Evolutionary conservation across 2,329 filamentous ascomycete species (phyloP).

Genomic region (Coleophoma cylindrospora): DNA sequence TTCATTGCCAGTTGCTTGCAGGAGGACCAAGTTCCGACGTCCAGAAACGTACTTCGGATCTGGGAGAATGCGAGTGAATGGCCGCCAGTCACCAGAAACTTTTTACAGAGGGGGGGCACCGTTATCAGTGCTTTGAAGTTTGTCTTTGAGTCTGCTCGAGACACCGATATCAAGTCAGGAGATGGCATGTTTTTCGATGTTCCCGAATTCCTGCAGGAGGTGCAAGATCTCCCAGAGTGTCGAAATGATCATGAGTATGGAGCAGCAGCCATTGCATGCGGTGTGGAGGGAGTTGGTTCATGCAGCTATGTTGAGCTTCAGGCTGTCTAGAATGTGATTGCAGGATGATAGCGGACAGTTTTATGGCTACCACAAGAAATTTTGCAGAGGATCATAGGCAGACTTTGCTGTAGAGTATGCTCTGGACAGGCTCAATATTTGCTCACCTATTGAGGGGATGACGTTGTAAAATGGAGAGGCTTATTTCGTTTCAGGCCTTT

Average conservation of each 20-base stretch:
- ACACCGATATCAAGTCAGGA: constrained; percentile 23
- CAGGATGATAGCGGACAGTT: too few relatives aligned
- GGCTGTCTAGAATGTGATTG: too few relatives aligned
- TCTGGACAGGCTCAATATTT: too few relatives aligned
- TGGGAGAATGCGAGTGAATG: constrained; percentile 8
- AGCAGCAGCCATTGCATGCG: constrained; percentile 24
- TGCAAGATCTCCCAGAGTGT: constrained; percentile 22
- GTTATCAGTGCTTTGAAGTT: constrained; percentile 21
- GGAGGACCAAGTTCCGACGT: constrained; percentile 4
- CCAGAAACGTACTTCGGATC: constrained; percentile 3
- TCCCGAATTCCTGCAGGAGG: constrained; percentile 9
- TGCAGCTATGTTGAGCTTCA: too few relatives aligned
- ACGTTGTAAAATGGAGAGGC: too few relatives aligned
- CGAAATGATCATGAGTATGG: constrained; percentile 32
- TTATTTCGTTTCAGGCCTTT: too few relatives aligned
- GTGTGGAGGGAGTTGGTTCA: constrained; percentile 1
- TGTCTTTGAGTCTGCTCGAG: constrained; percentile 23
- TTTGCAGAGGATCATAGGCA: too few relatives aligned
- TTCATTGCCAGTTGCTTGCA: constrained; percentile 21
- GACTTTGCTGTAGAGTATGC: too few relatives aligned
- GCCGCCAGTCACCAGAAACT: constrained; percentile 24
- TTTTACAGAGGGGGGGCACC: constrained; percentile 25
- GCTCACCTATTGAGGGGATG: too few relatives aligned
- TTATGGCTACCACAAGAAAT: too few relatives aligned
- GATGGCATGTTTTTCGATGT: constrained; percentile 16